Base-by-base conservation (phyloP, 306 rosid genomes). In the Gynostemma pentaphyllum region DNA sequence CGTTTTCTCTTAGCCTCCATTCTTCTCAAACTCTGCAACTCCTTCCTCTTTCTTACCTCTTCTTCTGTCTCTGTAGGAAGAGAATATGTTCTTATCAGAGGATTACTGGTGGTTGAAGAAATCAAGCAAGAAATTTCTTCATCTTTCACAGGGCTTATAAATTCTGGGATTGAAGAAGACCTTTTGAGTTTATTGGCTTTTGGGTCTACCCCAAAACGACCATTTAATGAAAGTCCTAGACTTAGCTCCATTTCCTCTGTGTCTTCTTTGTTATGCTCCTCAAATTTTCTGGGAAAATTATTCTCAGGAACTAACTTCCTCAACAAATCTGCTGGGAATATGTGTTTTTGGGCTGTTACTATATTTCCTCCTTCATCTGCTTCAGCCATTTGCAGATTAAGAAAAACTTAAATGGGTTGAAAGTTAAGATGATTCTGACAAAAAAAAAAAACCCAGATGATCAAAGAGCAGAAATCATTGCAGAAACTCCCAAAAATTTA, bases 201-300 rank as follows among this genome's bases (percentile, higher is more conserved):
- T 0, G 89, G 97, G 87, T 89, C 92, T 5, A 79, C 72, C 54
- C 97, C 97, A 5, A 89, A 86, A 47, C 87, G 75, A 37, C 97
- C 97, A 22, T 89, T 86, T 74, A 74, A 44, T 4, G 97, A 89
- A n/a, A 89, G 89, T 4, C 89, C 95, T 0, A 89, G 83, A 52
- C 81, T 82, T 11, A 86, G 74, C 77, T 84, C 95, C 0, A 80
- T 28, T 37, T 79, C 92, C 27, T 76, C 79, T 24, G 26, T 59
- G n/a, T n/a, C n/a, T 9, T 51, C 79, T 23, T 45, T 63, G 1
- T 13, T 49, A 29, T 37, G 45, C 36, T 57, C 68, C 37, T 76
- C 78, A 5, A 70, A 27, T 30, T 76, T 76, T 23, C 39, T 62
- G 2, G 77, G 71, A 7, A 71, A 61, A 68, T 59, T 60, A 23